Percentiles rank a stretch among this genome's conserved stretches.
These are phyloP conservation scores for Ceratonia siliqua DNA, from an alignment of 306 rosid species.

Conservation along the genomic window DNA sequence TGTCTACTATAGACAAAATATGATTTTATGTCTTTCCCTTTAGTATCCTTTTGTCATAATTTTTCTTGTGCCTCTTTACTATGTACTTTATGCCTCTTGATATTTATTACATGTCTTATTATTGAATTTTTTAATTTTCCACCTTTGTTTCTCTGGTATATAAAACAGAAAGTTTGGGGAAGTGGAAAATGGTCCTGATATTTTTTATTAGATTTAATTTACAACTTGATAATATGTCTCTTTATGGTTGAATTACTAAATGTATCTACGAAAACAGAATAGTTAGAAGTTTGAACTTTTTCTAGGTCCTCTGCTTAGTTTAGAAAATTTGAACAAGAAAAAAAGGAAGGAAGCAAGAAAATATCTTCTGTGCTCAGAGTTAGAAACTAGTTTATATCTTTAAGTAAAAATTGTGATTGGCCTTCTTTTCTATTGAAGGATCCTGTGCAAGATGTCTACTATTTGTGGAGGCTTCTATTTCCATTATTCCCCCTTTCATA, in stretches of 20 bases:
- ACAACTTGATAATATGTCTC: slow-evolving; percentile 4
- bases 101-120: not conserved
- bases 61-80: slow-evolving; percentile 20
- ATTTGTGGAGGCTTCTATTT: not conserved
- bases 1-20: not conserved
- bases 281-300: not conserved
- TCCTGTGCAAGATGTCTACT: not conserved
- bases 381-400: not conserved
- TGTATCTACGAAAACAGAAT: not conserved
- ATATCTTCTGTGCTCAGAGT: not conserved
- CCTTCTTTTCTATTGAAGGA: not conserved
- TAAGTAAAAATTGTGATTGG: not conserved
- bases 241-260: slow-evolving; percentile 10
- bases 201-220: not conserved
- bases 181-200: not conserved
- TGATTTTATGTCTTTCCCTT: not conserved
- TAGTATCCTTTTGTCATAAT: not conserved
- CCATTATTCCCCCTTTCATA: not conserved
- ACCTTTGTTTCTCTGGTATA: slow-evolving; percentile 1
- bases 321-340: not conserved
- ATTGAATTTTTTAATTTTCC: not conserved
- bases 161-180: not conserved
- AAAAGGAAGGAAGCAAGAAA: not conserved
- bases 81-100: not conserved
- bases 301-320: not conserved